A percentile compares a stretch with the other conserved stretches of the same genome.
These are phyloP conservation scores for Globisporangium orthogonon DNA, from an alignment of 352 stramenopile genomes.

Conservation along the genomic window DNA sequence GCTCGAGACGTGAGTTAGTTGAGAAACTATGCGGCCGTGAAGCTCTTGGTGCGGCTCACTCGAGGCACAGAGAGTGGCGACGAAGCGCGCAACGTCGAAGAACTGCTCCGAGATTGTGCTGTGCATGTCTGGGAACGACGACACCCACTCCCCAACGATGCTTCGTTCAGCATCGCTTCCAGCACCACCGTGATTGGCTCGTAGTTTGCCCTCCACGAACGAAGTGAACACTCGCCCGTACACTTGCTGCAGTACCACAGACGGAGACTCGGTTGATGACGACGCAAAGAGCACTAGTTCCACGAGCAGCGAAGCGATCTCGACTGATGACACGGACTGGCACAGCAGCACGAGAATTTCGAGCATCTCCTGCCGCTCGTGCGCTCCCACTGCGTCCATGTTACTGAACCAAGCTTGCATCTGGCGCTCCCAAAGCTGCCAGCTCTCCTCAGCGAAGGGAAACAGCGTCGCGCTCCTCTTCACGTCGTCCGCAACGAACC, in stretches of 20 bases:
- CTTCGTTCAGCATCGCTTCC: neutral
- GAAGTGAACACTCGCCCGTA: slow-evolving; percentile 5
- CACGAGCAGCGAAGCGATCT: slow-evolving; percentile 11
- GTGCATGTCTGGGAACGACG: slow-evolving; percentile 6
- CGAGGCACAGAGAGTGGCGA: neutral
- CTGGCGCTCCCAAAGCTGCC: slow-evolving; percentile 6
- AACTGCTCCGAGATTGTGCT: slow-evolving; percentile 1
- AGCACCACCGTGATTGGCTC: neutral
- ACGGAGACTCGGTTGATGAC: neutral
- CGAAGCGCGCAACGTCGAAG: neutral
- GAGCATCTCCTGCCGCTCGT: slow-evolving; percentile 1
- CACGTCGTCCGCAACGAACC: slow-evolving; percentile 20
- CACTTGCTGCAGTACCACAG: neutral
- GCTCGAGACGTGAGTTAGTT: slow-evolving; percentile 26
- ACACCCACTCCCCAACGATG: slow-evolving; percentile 6
- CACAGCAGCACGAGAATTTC: slow-evolving; percentile 8
- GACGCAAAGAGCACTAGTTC: slow-evolving; percentile 6
- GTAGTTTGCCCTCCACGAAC: neutral
- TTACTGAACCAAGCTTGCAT: slow-evolving; percentile 11
- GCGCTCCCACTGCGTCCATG: neutral
- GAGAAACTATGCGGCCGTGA: slow-evolving; percentile 19
- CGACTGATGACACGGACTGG: slow-evolving; percentile 9
- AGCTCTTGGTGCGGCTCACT: neutral
- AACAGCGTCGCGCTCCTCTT: slow-evolving; percentile 2
- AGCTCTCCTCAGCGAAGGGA: slow-evolving; percentile 1